Evolutionary conservation across 2,329 filamentous ascomycete genomes (phyloP).

Genomic region (Davidsoniella virescens): DNA sequence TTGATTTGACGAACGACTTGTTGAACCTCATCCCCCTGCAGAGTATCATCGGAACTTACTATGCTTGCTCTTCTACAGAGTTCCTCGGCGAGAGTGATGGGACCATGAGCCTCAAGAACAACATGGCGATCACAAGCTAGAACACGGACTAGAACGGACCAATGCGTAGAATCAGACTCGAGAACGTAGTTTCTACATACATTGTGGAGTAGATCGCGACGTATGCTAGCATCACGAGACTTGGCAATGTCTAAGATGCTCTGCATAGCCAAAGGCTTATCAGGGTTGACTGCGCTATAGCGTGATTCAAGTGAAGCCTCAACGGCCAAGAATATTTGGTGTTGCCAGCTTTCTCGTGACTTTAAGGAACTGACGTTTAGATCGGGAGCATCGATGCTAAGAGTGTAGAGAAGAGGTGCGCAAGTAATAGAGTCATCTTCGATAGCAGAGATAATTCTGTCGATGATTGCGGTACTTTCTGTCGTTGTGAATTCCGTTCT

Average conservation of each 20-base stretch:
- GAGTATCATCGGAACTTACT: slow-evolving; percentile 11
- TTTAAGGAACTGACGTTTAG: slow-evolving; percentile 14
- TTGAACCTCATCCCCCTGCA: slow-evolving; percentile 16
- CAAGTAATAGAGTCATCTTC: slow-evolving; percentile 22
- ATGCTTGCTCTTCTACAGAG: slow-evolving; percentile 21
- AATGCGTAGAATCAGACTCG: slow-evolving; percentile 22
- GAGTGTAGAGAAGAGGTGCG: slow-evolving; percentile 29
- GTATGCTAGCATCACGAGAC: slow-evolving; percentile 19
- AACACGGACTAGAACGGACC: slow-evolving; percentile 26
- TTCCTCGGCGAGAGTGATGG: slow-evolving; percentile 24
- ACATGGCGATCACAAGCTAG: slow-evolving; percentile 31
- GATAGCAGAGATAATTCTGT: slow-evolving; percentile 25
- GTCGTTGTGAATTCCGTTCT: slow-evolving; percentile 30
- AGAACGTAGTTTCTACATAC: slow-evolving; percentile 29
- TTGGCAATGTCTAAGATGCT: slow-evolving; percentile 21
- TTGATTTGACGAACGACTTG: slow-evolving; percentile 21
- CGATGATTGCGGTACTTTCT: slow-evolving; percentile 26
- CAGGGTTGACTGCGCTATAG: slow-evolving; percentile 1
- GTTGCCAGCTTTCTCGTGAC: slow-evolving; percentile 26
- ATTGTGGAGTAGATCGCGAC: slow-evolving; percentile 24
- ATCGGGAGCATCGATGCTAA: slow-evolving; percentile 20
- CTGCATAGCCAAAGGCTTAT: slow-evolving; percentile 18
- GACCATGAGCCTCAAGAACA: slow-evolving; percentile 25
- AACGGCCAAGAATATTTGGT: slow-evolving; percentile 22
- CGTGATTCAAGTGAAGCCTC: slow-evolving; percentile 17